These are phyloP conservation scores for Dactylellina leptospora DNA, from an alignment of 2,329 filamentous ascomycete genomes.

Conservation along the genomic window DNA sequence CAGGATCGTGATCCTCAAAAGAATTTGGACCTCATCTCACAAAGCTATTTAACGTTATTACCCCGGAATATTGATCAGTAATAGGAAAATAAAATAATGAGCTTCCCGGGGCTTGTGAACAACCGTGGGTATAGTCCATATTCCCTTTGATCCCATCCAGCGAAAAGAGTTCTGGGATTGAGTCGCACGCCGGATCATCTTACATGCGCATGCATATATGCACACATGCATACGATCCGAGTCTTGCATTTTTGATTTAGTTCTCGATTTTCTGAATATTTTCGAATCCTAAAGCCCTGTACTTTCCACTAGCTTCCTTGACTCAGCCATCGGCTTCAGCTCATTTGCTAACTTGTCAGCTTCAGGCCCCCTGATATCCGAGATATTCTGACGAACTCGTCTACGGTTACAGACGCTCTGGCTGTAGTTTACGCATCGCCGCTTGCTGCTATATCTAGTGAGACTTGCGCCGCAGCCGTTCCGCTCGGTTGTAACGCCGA, in stretches of 20 bases:
- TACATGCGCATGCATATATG: background rate
- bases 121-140: slow-evolving; percentile 4
- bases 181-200: background rate
- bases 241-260: background rate
- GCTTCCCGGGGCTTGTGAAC: slow-evolving; percentile 14
- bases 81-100: slow-evolving; percentile 8
- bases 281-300: no score
- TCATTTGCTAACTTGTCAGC: slow-evolving; percentile 1
- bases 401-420: background rate
- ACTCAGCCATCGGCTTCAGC: background rate
- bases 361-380: slow-evolving; percentile 5
- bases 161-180: no score
- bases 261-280: background rate
- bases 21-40: no score
- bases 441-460: slow-evolving; percentile 2
- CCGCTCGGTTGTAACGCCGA: background rate
- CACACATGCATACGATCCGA: background rate
- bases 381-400: slow-evolving; percentile 5
- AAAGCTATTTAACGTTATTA: background rate
- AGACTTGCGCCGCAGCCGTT: background rate
- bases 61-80: no score
- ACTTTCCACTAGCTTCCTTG: background rate
- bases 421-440: background rate
- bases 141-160: no score
- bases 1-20: no score